Percentiles rank a stretch among this genome's conserved stretches.
These are phyloP conservation scores for Paracoccidioides lutzii DNA, from an alignment of 2,329 filamentous ascomycete species.

Conservation along the genomic window DNA sequence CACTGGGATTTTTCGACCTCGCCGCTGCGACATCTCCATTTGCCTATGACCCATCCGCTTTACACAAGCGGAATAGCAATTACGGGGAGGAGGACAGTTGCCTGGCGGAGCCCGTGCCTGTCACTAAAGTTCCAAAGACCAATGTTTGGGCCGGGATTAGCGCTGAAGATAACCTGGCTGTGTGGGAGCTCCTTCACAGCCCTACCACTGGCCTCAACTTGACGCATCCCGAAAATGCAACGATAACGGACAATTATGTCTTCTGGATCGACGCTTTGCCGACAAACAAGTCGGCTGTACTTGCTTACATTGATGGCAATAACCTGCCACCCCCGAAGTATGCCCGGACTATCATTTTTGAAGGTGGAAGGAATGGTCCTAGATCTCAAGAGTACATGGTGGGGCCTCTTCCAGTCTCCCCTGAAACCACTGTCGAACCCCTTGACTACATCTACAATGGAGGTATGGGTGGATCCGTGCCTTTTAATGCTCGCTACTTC, in stretches of 20 bases:
- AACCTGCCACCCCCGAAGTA: constrained; percentile 28
- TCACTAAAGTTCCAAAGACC: constrained; percentile 22
- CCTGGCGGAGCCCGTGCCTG: not conserved
- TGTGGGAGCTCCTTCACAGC: constrained; percentile 34
- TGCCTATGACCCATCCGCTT: too few species aligned
- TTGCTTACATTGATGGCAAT: constrained; percentile 33
- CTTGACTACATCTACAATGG: constrained; percentile 37
- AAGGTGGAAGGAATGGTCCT: constrained; percentile 31
- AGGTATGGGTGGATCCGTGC: constrained; percentile 18
- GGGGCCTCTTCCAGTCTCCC: constrained; percentile 35
- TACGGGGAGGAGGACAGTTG: not conserved
- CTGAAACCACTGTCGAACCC: constrained; percentile 26
- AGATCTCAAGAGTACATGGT: constrained; percentile 39
- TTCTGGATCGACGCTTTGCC: constrained; percentile 35
- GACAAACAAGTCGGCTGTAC: constrained; percentile 36
- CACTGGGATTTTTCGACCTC: not conserved
- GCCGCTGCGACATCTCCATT: not conserved
- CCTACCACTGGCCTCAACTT: constrained; percentile 34
- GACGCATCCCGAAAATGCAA: constrained; percentile 26
- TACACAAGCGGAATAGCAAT: not conserved
- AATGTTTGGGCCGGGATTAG: constrained; percentile 35
- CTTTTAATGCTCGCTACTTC: constrained; percentile 17
- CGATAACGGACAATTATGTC: not conserved
- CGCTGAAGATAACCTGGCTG: constrained; percentile 30
- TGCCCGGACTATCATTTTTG: constrained; percentile 36